These are phyloP conservation scores for Verticillium tricorpus DNA, from an alignment of 2,329 filamentous ascomycete species.

Conservation along the genomic window DNA sequence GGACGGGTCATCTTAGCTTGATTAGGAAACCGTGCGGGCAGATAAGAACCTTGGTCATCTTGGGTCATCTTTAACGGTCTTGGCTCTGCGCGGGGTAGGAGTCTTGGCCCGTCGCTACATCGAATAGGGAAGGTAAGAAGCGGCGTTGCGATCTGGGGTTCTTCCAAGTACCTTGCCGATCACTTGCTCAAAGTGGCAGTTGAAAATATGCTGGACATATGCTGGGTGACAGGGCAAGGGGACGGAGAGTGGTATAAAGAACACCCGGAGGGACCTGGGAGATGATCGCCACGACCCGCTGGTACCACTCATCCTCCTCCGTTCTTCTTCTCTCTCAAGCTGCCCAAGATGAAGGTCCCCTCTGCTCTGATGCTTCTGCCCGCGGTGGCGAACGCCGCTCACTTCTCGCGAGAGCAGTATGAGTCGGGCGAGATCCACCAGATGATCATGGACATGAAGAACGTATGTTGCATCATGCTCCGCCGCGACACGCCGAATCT, in stretches of 20 bases:
- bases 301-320: background rate
- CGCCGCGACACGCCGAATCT: background rate
- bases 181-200: slow-evolving; percentile 1
- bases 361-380: slow-evolving; percentile 6
- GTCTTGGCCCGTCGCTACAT: background rate
- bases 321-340: background rate
- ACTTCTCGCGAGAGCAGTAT: slow-evolving; percentile 9
- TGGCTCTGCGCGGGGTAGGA: background rate
- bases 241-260: background rate
- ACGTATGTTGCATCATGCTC: background rate
- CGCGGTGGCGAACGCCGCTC: slow-evolving; percentile 8
- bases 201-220: background rate
- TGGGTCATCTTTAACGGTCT: background rate
- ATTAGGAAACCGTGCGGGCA: background rate
- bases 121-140: slow-evolving; percentile 1
- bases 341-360: slow-evolving; percentile 9
- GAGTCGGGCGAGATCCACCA: slow-evolving; percentile 13
- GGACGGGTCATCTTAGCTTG: background rate
- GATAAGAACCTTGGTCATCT: background rate
- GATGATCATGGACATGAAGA: slow-evolving; percentile 11
- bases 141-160: slow-evolving; percentile 1
- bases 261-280: background rate
- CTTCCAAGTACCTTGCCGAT: background rate
- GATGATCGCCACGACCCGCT: background rate
- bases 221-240: background rate